Base-by-base conservation (phyloP, 2,329 filamentous ascomycete genomes). In the Diaporthe ampelina region DNA sequence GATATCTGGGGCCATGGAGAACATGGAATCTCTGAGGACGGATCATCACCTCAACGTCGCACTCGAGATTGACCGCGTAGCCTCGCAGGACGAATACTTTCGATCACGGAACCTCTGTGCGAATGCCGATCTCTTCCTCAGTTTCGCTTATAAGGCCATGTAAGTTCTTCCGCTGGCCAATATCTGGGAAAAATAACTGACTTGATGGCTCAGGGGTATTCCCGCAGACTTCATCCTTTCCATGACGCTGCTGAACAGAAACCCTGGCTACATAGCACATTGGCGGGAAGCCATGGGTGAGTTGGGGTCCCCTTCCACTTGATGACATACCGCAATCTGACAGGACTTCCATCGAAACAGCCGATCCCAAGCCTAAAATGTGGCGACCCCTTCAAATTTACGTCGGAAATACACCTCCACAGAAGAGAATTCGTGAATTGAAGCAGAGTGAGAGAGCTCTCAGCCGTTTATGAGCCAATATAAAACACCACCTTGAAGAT, bases 71-170 rank as follows among this genome's bases (percentile, higher is more conserved):
- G 45, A 67, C 40, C 61, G 61, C 1, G 11, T 67, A 13, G 61
- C 61, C 15, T 52, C 61, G 6, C 61, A 67, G 45, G 61, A 67
- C 13, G 5, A n/a, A 0, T 67, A 67, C 61, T 67, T 67, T 29
- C 43, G 35, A 40, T 50, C 43, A 9, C 61, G 61, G 1, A 48
- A 37, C 19, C 61, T 67, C 11, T 52, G 43, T 13, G 61, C 45
- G 0, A 67, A 67, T 8, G 61, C 61, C 8, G 61, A 67, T 32
- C 61, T 67, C 1, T 67, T 67, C 29, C 61, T 67, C 10, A 67
- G 61, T 15, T 67, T 67, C 35, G 61, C 61, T 4, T 67, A 67
- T 45, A 67, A 67, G 43, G 61, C 61, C 29, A 67, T 67, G 61
- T 67, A 19, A 8, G 29, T 2, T 9, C 19, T 0, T 17, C 4